A percentile compares a stretch with the other conserved stretches of the same genome.
Evolutionary conservation across 345 rosid genomes (phyloP).

Genomic region (Pistacia integerrima): DNA sequence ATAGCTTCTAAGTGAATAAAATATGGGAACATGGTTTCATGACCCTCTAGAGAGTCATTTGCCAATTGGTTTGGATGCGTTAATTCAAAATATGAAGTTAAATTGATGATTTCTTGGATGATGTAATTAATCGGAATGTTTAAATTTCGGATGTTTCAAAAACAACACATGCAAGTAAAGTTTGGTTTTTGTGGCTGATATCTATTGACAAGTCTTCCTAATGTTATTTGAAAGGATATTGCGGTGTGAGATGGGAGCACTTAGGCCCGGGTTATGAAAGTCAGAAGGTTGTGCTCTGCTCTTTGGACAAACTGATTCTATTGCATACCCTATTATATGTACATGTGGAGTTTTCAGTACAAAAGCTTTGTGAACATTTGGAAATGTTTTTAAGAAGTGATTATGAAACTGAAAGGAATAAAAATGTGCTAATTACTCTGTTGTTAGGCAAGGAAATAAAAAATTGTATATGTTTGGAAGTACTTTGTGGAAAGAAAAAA

Average conservation of each 20-base stretch:
- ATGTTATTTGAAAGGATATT: not conserved
- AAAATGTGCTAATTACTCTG: not conserved
- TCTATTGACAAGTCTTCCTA: conserved; percentile 11
- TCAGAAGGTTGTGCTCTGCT: conserved; percentile 19
- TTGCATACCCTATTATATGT: conserved; percentile 22
- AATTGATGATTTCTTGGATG: not conserved
- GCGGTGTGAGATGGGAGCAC: not conserved
- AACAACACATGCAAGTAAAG: not conserved
- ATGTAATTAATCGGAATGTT: not conserved
- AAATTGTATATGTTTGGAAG: not conserved
- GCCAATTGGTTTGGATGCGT: not conserved
- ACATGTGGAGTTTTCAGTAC: conserved; percentile 8
- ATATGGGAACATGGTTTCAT: conserved; percentile 9
- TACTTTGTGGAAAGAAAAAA: too few species aligned
- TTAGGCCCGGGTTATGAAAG: conserved; percentile 2
- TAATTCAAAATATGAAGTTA: not conserved
- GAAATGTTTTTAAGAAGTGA: conserved; percentile 17
- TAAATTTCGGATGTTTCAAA: not conserved
- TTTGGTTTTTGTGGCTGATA: not conserved
- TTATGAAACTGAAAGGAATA: conserved; percentile 18
- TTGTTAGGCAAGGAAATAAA: not conserved
- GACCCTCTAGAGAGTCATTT: not conserved
- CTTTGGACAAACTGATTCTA: conserved; percentile 8
- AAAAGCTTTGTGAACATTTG: conserved; percentile 18
- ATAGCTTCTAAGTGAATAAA: not conserved